phyloP scores from a whole-genome alignment of 495 filamentous ascomycete species.

The Bacidia gigantensis region DNA sequence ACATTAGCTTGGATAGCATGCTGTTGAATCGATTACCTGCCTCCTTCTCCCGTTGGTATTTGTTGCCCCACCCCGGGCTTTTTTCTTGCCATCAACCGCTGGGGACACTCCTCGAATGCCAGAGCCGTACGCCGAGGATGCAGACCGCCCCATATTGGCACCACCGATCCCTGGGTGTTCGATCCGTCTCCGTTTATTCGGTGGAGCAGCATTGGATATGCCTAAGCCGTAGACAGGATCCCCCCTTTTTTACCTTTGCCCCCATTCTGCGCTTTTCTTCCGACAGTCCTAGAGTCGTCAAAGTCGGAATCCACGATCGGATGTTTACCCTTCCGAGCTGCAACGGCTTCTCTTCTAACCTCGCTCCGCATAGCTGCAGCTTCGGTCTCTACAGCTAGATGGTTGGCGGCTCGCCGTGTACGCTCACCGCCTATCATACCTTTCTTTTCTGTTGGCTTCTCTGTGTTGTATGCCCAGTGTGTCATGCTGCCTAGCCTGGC shows the following conservation, averaged over 20 bases:
- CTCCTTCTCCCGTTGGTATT: constrained; percentile 54
- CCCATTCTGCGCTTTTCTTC: constrained; percentile 43
- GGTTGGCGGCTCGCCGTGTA: constrained; percentile 53
- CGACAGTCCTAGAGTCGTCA: constrained; percentile 46
- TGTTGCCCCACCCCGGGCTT: constrained; percentile 46
- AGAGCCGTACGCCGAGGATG: constrained; percentile 37
- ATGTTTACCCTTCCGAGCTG: constrained; percentile 55
- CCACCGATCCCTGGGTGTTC: constrained; percentile 47
- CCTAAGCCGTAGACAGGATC: constrained; percentile 47
- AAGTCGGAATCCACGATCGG: constrained; percentile 62
- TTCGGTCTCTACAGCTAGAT: constrained; percentile 61
- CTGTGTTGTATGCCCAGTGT: constrained; percentile 90
- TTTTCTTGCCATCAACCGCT: constrained; percentile 53
- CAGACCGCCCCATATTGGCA: constrained; percentile 53
- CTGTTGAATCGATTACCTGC: constrained; percentile 29
- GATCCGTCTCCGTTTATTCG: constrained; percentile 65
- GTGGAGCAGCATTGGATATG: constrained; percentile 35
- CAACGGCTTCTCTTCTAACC: constrained; percentile 61
- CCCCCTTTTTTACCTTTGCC: constrained; percentile 39
- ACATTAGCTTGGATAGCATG: background rate
- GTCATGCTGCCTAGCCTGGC: constrained; percentile 78
- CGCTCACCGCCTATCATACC: constrained; percentile 47
- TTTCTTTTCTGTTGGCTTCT: constrained; percentile 48
- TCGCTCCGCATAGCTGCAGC: constrained; percentile 63
- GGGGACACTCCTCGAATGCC: constrained; percentile 43